Conservation (phyloP, 202 grass and related monocot species). For the Panicum virgatum region DNA sequence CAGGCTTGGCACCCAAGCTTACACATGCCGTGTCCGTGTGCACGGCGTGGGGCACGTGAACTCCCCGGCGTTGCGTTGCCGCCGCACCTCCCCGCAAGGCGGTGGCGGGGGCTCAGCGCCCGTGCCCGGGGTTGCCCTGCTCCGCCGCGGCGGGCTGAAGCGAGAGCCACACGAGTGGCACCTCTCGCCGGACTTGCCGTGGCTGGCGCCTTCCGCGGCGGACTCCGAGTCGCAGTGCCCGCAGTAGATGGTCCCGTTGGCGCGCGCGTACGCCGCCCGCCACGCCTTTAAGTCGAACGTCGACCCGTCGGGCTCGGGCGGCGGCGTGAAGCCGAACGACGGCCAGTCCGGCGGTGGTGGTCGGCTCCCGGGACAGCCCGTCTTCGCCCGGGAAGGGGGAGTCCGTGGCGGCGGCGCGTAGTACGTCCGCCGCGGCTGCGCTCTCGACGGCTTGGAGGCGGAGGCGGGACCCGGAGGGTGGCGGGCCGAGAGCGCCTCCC, state of each 20-base stretch:
- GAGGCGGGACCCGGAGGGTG: background rate
- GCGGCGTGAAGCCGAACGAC: background rate
- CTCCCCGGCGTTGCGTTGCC: too few relatives aligned
- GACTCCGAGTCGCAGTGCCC: background rate
- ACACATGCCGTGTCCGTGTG: background rate
- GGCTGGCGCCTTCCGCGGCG: background rate
- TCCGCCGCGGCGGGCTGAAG: background rate
- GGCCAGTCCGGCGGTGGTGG: background rate
- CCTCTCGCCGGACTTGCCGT: background rate
- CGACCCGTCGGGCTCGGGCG: background rate
- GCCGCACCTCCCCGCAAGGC: background rate
- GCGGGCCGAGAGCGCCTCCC: background rate
- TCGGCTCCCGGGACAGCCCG: background rate
- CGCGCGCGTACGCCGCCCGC: background rate
- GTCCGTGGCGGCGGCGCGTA: too few relatives aligned
- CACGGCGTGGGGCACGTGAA: slow-evolving; percentile 5
- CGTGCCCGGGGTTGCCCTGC: background rate
- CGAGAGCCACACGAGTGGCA: background rate
- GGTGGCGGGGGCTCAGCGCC: background rate
- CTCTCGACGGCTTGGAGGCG: background rate
- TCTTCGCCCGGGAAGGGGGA: too few relatives aligned
- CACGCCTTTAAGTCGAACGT: background rate
- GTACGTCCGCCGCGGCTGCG: too few relatives aligned
- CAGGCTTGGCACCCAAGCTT: background rate
- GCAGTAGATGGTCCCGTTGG: background rate